Percentiles rank a stretch among this genome's conserved stretches.
phyloP scores from a whole-genome alignment of 1,139 yeast genomes.

The Taphrina sp. region DNA sequence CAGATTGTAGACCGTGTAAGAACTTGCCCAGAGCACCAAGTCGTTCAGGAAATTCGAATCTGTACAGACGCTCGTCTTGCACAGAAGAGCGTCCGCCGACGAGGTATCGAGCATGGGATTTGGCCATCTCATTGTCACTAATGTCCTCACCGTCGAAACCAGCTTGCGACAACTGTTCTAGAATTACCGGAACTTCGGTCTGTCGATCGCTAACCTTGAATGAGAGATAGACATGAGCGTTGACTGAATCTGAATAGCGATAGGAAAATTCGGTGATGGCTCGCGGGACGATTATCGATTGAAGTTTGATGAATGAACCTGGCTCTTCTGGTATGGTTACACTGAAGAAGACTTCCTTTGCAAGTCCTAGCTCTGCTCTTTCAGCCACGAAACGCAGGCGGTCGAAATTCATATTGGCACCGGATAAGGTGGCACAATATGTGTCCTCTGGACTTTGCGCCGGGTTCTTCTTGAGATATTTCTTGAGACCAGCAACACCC shows the following conservation, averaged over 20 bases:
- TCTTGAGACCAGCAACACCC: constrained; percentile 90
- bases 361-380: constrained; percentile 96
- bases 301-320: constrained; percentile 79
- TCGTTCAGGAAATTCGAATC: constrained; percentile 94
- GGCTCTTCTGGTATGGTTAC: constrained; percentile 89
- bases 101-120: constrained; percentile 90
- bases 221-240: constrained; percentile 81
- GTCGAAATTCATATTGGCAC: constrained; percentile 98
- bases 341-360: constrained; percentile 87
- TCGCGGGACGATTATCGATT: constrained; percentile 76
- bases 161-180: constrained; percentile 37
- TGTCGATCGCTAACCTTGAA: constrained; percentile 76
- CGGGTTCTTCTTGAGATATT: constrained; percentile 64
- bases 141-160: constrained; percentile 59
- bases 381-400: constrained; percentile 95
- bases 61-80: constrained; percentile 68
- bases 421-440: constrained; percentile 83
- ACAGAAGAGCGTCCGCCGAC: constrained; percentile 82
- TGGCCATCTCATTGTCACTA: constrained; percentile 89
- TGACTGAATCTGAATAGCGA: constrained; percentile 55
- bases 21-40: constrained; percentile 90
- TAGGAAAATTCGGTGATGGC: constrained; percentile 91
- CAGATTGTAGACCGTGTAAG: constrained; percentile 63
- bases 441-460: constrained; percentile 52
- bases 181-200: constrained; percentile 49